Conservation (phyloP, 2,329 filamentous ascomycete genomes). For the Xylaria digitata region DNA sequence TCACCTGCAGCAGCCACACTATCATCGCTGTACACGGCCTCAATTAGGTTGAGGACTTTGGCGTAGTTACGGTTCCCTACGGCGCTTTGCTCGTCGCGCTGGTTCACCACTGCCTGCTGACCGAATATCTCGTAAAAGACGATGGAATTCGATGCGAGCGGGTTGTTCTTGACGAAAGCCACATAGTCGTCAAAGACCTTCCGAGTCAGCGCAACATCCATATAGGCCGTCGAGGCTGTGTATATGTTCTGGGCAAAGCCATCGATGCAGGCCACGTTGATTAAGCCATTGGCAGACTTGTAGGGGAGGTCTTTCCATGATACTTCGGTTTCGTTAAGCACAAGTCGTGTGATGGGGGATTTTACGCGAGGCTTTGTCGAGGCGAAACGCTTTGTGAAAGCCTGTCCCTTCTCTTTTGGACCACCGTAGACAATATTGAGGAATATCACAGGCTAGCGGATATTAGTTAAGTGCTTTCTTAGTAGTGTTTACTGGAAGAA, state of each 20-base stretch:
- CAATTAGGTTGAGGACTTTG: background rate
- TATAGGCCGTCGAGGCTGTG: background rate
- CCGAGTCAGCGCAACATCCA: background rate
- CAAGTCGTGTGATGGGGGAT: background rate
- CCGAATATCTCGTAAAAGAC: background rate
- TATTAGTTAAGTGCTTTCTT: no score
- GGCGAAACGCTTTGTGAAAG: no score
- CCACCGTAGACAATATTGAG: no score
- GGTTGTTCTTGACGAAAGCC: background rate
- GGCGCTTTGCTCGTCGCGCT: background rate
- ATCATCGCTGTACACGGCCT: constrained; percentile 21
- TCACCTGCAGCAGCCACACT: constrained; percentile 35
- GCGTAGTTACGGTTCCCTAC: background rate
- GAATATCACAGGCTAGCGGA: no score
- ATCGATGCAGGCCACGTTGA: background rate
- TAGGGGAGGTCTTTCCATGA: background rate
- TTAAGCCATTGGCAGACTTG: background rate
- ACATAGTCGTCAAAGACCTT: background rate
- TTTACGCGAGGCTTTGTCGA: background rate
- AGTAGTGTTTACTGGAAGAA: no score
- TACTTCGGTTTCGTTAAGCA: background rate
- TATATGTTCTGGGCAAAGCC: background rate
- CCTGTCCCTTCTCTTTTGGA: no score
- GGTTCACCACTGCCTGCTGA: background rate
- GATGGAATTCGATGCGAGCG: background rate